Conservation (phyloP, 2,329 filamentous ascomycete species). For the Samsoniella hepiali region DNA sequence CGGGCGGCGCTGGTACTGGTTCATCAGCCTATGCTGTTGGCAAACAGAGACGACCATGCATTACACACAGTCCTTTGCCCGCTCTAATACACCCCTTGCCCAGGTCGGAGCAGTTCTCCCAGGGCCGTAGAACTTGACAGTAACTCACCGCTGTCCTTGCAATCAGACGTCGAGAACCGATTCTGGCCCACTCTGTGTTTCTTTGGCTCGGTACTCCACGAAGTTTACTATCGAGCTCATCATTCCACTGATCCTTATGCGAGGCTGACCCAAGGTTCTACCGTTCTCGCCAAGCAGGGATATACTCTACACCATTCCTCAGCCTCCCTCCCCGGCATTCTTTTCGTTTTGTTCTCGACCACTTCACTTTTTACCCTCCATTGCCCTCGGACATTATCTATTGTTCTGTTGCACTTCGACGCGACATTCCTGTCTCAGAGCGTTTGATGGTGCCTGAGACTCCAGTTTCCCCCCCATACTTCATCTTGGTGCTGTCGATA, state of each 20-base stretch:
- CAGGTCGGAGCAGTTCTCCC: not conserved
- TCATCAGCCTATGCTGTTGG: constrained; percentile 3
- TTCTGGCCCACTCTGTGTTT: constrained; percentile 13
- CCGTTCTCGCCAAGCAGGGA: constrained; percentile 5
- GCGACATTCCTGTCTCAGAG: constrained; percentile 11
- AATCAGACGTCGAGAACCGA: constrained; percentile 11
- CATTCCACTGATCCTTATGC: constrained; percentile 15
- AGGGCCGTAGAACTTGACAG: not conserved
- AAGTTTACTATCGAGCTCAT: constrained; percentile 13
- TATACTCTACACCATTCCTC: constrained; percentile 18
- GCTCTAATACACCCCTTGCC: not conserved
- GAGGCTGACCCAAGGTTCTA: constrained; percentile 15
- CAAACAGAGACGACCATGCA: not conserved
- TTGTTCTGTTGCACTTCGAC: constrained; percentile 8
- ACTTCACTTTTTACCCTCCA: constrained; percentile 2
- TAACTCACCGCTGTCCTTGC: constrained; percentile 13
- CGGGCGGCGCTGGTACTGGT: not conserved
- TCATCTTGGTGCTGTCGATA: constrained; percentile 15
- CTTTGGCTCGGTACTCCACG: constrained; percentile 8
- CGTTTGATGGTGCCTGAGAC: constrained; percentile 15
- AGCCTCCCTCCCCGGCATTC: constrained; percentile 6
- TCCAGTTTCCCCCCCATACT: not conserved
- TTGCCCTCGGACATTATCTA: constrained; percentile 9
- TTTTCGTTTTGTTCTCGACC: not conserved
- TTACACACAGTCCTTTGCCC: not conserved